Base-by-base conservation (phyloP, 345 rosid species). In the Balakata baccata region DNA sequence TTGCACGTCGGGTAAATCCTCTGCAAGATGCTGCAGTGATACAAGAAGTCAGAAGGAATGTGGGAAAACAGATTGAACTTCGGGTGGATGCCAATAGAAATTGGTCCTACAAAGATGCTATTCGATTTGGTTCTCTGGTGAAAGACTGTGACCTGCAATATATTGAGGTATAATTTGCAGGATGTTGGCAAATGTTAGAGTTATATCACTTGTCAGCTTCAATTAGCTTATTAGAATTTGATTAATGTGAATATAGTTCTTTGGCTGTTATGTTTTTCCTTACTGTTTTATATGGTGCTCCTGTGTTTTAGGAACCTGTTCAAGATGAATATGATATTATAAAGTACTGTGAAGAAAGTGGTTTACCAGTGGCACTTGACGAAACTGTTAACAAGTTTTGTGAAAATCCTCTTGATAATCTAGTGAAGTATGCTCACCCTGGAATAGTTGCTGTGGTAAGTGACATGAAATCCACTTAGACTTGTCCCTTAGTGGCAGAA, bases 51-150 rank as follows among this genome's bases (percentile, higher is more conserved):
- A 87, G 97, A 82, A 86, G 83, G 83, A 84, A 72, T 53, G 86
- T 94, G 25, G 98, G 98, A 14, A 45, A 49, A 53, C 76, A 85
- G 45, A 82, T 86, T 83, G 85, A 87, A 83, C 89, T 94, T 80
- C 98, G 97, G 73, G 97, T 75, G 68, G 98, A 94, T 85, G 98
- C 98, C 72, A 94, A 94, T 62, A 83, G 91, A 77, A 89, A 87
- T 51, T 94, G 98, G 98, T 84, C 84, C 56, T 94, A 86, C 75
- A 87, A 92, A 77, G 87, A 92, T 76, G 98, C 98, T 73, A 76
- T 85, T 66, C 68, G 81, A 62, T 94, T 94, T 81, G 86, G 90
- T 49, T 81, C 78, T 64, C 76, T 80, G 75, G 91, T 94, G 69
- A 92, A 87, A 87, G 82, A 77, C 78, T 90, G 88, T 77, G 84